Base-by-base conservation (phyloP, 129 eudicot species). In the Flaveria sonorensis region DNA sequence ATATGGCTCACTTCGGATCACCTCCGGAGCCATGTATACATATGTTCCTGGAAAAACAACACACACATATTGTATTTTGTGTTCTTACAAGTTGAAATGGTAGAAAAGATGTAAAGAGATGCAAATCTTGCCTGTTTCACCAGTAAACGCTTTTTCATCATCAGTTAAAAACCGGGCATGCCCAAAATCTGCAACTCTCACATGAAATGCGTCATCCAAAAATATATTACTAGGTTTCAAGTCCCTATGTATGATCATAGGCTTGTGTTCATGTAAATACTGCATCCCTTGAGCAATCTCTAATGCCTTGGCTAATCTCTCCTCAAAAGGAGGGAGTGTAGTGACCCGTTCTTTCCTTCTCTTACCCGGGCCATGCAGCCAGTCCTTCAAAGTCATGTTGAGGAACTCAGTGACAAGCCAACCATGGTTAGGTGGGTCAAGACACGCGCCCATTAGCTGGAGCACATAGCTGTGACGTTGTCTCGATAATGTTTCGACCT, bases 231-330 rank as follows among this genome's bases (percentile, higher is more conserved):
- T 88, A 9, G 90, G 92, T 75, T 90, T 90, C 61, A 90, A 77
- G 53, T 90, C 92, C 32, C 92, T 71, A 59, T 90, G 96, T 15
- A 88, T 80, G 14, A 86, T 78, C 88, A 76, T 85, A 16, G 93
- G 96, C 79, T 82, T 88, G 56, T 85, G 90, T 53, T 86, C 91
- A 62, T 90, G 93, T 53, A 90, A 81, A 68, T 90, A 90, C 42
- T 90, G 96, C 91, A 90, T 84, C 51, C 86, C 96, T 57, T 88
- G 96, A 59, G 96, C 84, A 70, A 90, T 86, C 76, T 90, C 96
- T 32, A 90, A 36, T 30, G 91, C 96, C 83, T 81, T 88, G 19
- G 63, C 82, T 61, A 90, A 8, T 62, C 93, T 86, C 48, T 84
- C 84, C 46, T 71, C 72, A 8, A 90, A 56, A 2, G 83, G 85